Evolutionary conservation across 2,329 filamentous ascomycete genomes (phyloP), one percentile per base, ranked within the genome.

Genomic region (Aspergillus carbonarius): DNA sequence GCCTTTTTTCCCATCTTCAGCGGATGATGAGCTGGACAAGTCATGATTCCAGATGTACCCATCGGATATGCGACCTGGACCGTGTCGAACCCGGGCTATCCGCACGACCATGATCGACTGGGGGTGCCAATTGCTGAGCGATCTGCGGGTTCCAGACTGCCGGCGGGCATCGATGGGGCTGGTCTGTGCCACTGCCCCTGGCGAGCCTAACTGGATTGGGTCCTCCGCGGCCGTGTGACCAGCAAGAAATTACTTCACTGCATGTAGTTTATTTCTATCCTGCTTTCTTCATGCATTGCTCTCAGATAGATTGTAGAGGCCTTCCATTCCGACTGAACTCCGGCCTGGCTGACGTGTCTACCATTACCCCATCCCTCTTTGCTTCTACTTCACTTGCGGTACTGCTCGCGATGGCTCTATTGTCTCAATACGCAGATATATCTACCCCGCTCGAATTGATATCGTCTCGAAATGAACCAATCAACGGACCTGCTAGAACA

Each of bases 201-300:
- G 48, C 39, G 30, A 46, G 35, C 30, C 30, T 18, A 37, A 32
- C 30, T 32, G 30, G 7, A 32, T 32, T 10, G 30, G 30, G 30
- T 8, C 30, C 30, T 10, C 30, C 30, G 30, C 30, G 30, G 30
- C 40, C 58, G 48, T 57, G 58, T 60, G 58, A 60, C 58, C 54
- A 52, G 54, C 54, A 57, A 39, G 39, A 50, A 47, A 53, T 60
- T 60, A 34, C 13, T 48, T 27, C 32, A 46, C 54, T 35, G 18
- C 20, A 9, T 37, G n/a, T 32, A 25, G 18, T 25, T 51, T 51
- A 47, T 37, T 44, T 20, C 27, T 18, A 37, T 34, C n/a, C 9
- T 25, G 15, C 23, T 17, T 20, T 30, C 8, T 15, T 17, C 35
- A 39, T 39, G 1, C 13, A 5, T 15, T 5, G 35, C 15, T 12